These are phyloP conservation scores for Capsicum chinense DNA, from an alignment of 257 asterid species.

Conservation along the genomic window DNA sequence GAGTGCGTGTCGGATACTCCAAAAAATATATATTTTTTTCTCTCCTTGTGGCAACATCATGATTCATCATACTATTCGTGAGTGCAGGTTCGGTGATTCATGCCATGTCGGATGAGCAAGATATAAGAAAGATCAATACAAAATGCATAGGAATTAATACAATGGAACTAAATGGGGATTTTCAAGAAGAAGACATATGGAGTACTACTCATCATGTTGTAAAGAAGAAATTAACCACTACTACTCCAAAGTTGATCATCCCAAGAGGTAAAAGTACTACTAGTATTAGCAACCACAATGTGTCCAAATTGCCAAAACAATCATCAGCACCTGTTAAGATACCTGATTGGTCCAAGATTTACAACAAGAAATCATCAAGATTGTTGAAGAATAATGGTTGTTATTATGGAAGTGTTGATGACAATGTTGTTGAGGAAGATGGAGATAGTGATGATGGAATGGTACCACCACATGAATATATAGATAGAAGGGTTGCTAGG, in stretches of 20 bases:
- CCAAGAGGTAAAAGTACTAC: neutral
- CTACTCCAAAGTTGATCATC: neutral
- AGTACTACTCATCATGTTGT: neutral
- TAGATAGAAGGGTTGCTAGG: neutral
- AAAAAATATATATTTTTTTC: too few species aligned
- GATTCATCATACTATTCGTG: too few species aligned
- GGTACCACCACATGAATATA: neutral
- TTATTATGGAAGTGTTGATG: neutral
- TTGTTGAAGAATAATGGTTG: neutral
- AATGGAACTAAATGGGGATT: neutral
- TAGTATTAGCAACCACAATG: neutral
- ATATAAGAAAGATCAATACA: too few species aligned
- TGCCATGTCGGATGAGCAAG: too few species aligned
- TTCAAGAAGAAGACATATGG: conserved; percentile 26
- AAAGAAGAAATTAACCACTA: neutral
- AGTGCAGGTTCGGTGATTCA: too few species aligned
- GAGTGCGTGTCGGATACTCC: too few species aligned
- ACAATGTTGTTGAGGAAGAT: neutral
- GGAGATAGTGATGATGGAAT: conserved; percentile 7
- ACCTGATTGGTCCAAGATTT: conserved; percentile 6
- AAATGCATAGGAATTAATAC: neutral
- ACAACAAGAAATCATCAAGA: neutral
- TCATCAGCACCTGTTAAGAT: neutral
- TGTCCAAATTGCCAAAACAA: neutral
- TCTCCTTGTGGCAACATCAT: too few species aligned